Percentiles rank a stretch among this genome's conserved stretches.
These are phyloP conservation scores for Citrus cavaleriei DNA, from an alignment of 345 rosid genomes.

Conservation along the genomic window DNA sequence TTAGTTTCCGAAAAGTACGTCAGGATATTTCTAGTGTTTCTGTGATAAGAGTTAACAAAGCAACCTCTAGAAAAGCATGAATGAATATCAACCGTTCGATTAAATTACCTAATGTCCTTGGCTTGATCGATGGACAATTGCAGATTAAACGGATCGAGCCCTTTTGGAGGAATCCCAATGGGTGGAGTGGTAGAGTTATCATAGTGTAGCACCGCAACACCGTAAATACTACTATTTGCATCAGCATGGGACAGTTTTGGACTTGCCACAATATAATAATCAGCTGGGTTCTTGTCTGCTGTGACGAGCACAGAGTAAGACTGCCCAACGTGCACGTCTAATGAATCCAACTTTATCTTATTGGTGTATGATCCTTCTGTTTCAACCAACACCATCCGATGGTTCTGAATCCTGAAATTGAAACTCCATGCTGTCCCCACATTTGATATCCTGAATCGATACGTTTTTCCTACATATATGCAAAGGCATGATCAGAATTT, in stretches of 20 bases:
- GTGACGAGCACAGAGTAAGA: conserved; percentile 65
- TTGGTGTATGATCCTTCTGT: conserved; percentile 62
- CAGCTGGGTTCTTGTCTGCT: conserved; percentile 36
- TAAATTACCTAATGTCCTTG: conserved; percentile 30
- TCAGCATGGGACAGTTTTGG: conserved; percentile 29
- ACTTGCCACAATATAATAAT: conserved; percentile 51
- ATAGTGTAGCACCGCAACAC: conserved; percentile 33
- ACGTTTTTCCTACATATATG: conserved; percentile 35
- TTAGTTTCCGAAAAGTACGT: too few relatives aligned
- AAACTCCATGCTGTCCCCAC: conserved; percentile 53
- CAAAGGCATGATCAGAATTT: neutral
- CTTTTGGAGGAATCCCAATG: conserved; percentile 21
- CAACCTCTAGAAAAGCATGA: too few relatives aligned
- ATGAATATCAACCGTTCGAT: neutral
- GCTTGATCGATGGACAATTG: conserved; percentile 37
- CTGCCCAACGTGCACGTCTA: conserved; percentile 62
- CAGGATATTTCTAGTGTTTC: too few relatives aligned
- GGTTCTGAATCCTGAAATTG: conserved; percentile 47
- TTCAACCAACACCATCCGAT: conserved; percentile 53
- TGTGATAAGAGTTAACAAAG: too few relatives aligned
- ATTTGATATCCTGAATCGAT: conserved; percentile 51
- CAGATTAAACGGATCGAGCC: conserved; percentile 38
- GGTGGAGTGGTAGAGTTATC: conserved; percentile 18
- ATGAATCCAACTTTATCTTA: conserved; percentile 37
- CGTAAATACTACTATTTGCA: conserved; percentile 3